A percentile compares a stretch with the other conserved stretches of the same genome.
phyloP scores from a whole-genome alignment of 768 basidiomycete species.

The Guyanaporus albipodus region DNA sequence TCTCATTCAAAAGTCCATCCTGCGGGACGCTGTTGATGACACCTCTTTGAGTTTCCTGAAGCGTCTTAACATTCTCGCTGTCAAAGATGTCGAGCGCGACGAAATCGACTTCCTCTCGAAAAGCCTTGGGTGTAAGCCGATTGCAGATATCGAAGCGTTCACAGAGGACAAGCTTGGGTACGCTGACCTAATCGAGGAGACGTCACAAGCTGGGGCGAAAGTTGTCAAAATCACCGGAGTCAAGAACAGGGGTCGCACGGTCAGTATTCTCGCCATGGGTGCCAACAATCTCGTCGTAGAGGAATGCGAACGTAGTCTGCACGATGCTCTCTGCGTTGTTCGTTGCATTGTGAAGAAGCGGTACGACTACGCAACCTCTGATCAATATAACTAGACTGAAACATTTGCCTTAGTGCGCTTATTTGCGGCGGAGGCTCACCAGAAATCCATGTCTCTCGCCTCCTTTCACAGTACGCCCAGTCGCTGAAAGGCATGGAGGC shows the following conservation, averaged over 20 bases:
- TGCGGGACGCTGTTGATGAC: constrained; percentile 98
- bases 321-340: constrained; percentile 98
- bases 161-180: constrained; percentile 97
- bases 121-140: constrained; percentile 90
- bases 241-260: constrained; percentile 91
- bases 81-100: constrained; percentile 97
- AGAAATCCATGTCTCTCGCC: constrained; percentile 93
- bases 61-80: constrained; percentile 90
- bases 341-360: constrained; percentile 98
- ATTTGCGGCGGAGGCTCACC: constrained; percentile 97
- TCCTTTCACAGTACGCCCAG: constrained; percentile 86
- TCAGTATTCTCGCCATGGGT: constrained; percentile 94
- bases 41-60: constrained; percentile 96
- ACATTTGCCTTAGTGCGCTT: constrained; percentile 55
- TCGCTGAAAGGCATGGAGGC: constrained; percentile 97
- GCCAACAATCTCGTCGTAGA: constrained; percentile 90
- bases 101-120: constrained; percentile 97
- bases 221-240: constrained; percentile 94
- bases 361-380: constrained; percentile 40
- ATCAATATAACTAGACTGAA: background rate
- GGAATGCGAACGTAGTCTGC: constrained; percentile 94
- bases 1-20: constrained; percentile 98
- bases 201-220: constrained; percentile 74
- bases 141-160: constrained; percentile 97
- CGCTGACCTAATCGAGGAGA: constrained; percentile 93